Evolutionary conservation across 1,284 basidiomycete genomes (phyloP).

Genomic region (Puccinia horiana): DNA sequence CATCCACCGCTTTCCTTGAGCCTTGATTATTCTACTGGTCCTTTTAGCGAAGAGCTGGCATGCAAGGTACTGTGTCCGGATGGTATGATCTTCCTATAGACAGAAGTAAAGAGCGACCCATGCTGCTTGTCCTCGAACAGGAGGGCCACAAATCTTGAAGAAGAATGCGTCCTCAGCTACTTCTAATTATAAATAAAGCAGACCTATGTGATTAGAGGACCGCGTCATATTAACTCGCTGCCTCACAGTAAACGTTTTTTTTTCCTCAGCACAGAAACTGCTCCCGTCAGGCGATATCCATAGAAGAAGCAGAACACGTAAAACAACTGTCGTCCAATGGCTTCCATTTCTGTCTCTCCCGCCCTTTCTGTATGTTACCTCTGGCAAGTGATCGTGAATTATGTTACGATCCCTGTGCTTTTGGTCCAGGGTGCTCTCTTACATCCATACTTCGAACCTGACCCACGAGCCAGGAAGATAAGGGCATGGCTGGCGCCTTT

Average conservation of each 20-base stretch:
- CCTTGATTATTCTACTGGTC: neutral
- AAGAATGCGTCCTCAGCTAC: neutral
- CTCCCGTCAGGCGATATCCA: neutral
- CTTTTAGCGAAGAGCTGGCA: neutral
- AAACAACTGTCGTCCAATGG: neutral
- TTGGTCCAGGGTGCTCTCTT: conserved; percentile 39
- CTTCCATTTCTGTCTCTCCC: neutral
- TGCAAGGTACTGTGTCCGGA: neutral
- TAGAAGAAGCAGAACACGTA: neutral
- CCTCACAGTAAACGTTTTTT: neutral
- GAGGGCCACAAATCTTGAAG: neutral
- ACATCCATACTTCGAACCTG: conserved; percentile 40
- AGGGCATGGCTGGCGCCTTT: conserved; percentile 27
- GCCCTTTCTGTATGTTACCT: neutral
- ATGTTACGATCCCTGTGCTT: conserved; percentile 3
- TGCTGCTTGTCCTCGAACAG: neutral
- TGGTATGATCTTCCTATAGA: neutral
- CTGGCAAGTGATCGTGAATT: conserved; percentile 9
- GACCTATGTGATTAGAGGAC: neutral
- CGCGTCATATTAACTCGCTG: neutral
- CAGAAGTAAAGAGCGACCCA: neutral
- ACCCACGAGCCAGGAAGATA: conserved; percentile 10
- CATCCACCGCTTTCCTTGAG: neutral
- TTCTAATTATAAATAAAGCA: neutral
- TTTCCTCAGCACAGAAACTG: neutral